These are phyloP conservation scores for Eimeria maxima DNA, from an alignment of 169 alveolate species.

Conservation along the genomic window DNA sequence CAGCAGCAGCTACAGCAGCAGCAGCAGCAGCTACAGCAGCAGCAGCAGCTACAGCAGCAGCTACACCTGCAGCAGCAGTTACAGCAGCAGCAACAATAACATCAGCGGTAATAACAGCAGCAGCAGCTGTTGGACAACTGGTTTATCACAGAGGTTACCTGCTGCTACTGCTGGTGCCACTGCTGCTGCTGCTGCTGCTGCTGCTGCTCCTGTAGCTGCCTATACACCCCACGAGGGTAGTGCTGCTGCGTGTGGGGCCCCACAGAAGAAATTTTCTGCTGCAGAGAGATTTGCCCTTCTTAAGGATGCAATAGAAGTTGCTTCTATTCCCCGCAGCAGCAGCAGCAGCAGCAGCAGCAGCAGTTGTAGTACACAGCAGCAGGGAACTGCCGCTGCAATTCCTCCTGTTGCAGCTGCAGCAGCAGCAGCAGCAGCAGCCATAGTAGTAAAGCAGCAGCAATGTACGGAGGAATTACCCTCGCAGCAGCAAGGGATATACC, in stretches of 20 bases:
- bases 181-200: no score
- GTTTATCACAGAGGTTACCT: not conserved
- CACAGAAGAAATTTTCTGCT: slow-evolving; percentile 1
- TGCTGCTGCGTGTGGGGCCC: not conserved
- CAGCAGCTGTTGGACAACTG: not conserved
- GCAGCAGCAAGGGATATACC: not conserved
- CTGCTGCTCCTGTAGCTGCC: no score
- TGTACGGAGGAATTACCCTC: no score
- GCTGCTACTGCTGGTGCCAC: no score
- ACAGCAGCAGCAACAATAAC: no score
- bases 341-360: not conserved
- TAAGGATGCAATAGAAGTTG: not conserved
- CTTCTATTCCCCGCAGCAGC: slow-evolving; percentile 34
- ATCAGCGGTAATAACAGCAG: no score
- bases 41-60: no score
- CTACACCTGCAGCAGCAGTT: no score
- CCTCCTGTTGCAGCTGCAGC: slow-evolving; percentile 32
- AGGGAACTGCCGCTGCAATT: not conserved
- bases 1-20: not conserved
- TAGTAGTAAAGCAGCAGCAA: not conserved
- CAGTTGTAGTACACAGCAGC: not conserved
- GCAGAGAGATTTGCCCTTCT: slow-evolving; percentile 3
- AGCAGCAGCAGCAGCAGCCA: not conserved
- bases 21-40: slow-evolving; percentile 41
- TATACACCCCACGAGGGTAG: not conserved